phyloP scores from a whole-genome alignment of 2,329 filamentous ascomycete genomes.

The Paraphaeosphaeria minitans region DNA sequence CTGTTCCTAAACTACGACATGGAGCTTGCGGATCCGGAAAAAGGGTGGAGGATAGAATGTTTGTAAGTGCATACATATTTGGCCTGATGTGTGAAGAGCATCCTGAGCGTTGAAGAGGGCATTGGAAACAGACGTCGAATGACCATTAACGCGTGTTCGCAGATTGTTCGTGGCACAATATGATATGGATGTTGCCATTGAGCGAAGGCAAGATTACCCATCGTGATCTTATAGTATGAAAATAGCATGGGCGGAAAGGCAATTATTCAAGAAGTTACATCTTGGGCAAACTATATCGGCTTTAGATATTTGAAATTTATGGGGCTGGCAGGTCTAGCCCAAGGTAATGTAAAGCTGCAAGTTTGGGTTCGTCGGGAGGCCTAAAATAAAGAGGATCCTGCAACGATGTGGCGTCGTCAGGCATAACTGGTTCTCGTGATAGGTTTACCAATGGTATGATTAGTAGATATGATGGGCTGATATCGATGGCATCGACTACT shows the following conservation, averaged over 20 bases:
- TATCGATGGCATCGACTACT: neutral
- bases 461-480: neutral
- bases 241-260: neutral
- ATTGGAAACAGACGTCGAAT: neutral
- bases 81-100: neutral
- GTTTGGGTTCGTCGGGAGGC: no score
- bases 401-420: neutral
- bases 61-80: neutral
- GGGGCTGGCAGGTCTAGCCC: no score
- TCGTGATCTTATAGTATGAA: no score
- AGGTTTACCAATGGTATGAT: neutral
- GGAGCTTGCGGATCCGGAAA: neutral
- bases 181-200: neutral
- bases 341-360: no score
- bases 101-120: neutral
- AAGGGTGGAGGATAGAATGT: neutral
- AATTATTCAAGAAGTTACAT: neutral
- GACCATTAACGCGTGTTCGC: neutral
- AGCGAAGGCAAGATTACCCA: neutral
- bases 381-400: neutral
- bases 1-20: neutral
- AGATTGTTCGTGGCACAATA: neutral
- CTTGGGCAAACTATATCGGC: neutral
- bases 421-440: neutral
- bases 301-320: neutral